Evolutionary conservation across 2,329 filamentous ascomycete species (phyloP).

Genomic region (Monilinia fructicola): DNA sequence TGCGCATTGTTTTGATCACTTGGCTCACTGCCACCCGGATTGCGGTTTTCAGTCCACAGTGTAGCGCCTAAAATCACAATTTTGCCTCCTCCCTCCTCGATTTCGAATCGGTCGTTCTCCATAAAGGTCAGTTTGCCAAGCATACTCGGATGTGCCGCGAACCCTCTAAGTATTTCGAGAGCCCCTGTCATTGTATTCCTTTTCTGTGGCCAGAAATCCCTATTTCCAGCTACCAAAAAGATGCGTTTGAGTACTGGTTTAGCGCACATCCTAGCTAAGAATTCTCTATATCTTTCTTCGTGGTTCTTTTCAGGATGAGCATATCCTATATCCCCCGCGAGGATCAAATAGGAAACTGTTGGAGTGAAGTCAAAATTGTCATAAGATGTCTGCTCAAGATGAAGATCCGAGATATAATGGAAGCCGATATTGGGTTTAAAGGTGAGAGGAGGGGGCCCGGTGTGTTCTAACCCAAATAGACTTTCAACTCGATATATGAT

Average conservation of each 20-base stretch:
- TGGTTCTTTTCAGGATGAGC: not conserved
- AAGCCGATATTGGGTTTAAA: not conserved
- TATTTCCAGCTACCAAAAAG: constrained; percentile 13
- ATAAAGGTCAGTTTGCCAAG: constrained; percentile 1
- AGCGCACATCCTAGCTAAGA: constrained; percentile 12
- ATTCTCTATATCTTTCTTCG: not conserved
- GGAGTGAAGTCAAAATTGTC: not conserved
- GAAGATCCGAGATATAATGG: constrained; percentile 17
- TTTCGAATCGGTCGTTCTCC: not conserved
- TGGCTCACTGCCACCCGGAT: not conserved
- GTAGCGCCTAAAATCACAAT: constrained; percentile 9
- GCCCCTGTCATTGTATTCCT: not conserved
- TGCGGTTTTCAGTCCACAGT: not conserved
- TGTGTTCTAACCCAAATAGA: no score
- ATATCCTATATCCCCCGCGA: not conserved
- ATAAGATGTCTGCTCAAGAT: constrained; percentile 14
- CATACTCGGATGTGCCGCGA: not conserved
- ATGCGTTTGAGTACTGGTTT: constrained; percentile 3
- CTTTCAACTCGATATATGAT: not conserved
- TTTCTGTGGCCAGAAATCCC: not conserved
- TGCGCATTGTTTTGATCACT: not conserved
- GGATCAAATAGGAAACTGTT: not conserved
- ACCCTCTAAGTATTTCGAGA: not conserved
- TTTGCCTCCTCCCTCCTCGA: not conserved
- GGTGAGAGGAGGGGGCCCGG: not conserved